These are phyloP conservation scores for Thielaviopsis cerberus DNA, from an alignment of 2,329 filamentous ascomycete species.

Conservation along the genomic window DNA sequence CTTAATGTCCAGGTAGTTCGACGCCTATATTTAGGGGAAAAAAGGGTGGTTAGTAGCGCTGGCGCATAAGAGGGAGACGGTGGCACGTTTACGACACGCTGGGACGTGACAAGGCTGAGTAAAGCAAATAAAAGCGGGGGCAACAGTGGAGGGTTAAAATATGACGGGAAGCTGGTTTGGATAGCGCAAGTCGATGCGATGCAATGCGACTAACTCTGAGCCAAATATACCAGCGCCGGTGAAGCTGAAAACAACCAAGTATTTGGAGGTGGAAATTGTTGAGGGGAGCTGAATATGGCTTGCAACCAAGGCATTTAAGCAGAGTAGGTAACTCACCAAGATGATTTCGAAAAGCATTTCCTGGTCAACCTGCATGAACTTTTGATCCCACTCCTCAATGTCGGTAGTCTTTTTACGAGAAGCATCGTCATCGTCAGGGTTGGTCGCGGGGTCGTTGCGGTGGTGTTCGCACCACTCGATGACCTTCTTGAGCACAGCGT, in stretches of 20 bases:
- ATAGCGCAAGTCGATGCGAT: background rate
- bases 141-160: background rate
- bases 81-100: background rate
- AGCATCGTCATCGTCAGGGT: conserved; percentile 77
- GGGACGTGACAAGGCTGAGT: background rate
- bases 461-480: conserved; percentile 97
- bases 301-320: background rate
- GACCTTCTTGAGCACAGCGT: conserved; percentile 84
- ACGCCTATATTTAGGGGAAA: conserved; percentile 39
- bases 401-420: conserved; percentile 96
- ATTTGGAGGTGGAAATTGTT: background rate
- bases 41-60: background rate
- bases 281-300: background rate
- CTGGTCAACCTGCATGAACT: conserved; percentile 99
- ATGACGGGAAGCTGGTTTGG: background rate
- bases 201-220: background rate
- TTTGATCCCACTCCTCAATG: conserved; percentile 99
- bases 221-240: background rate
- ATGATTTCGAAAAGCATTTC: conserved; percentile 99
- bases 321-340: conserved; percentile 40
- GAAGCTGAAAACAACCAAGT: background rate
- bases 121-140: background rate
- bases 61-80: background rate
- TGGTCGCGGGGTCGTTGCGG: conserved; percentile 66
- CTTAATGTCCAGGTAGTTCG: conserved; percentile 99